A percentile compares a stretch with the other conserved stretches of the same genome.
phyloP scores from a whole-genome alignment of 805 yeast genomes.

The Schizosaccharomyces cryophilus region DNA sequence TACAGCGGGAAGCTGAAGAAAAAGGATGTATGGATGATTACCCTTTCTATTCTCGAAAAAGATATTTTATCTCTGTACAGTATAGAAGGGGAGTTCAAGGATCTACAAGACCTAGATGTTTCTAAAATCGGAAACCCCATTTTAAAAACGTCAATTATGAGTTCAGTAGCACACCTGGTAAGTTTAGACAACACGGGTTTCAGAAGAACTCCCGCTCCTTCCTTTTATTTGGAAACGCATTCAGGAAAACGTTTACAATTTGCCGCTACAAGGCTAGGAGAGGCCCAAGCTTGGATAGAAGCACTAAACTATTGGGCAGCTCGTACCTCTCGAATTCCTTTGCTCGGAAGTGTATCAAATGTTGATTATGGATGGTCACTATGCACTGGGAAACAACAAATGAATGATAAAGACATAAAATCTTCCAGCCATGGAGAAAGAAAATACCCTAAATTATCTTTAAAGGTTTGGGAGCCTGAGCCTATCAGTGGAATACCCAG shows the following conservation, averaged over 20 bases:
- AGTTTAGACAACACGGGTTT: background rate
- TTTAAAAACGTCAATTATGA: background rate
- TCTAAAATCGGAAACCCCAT: background rate
- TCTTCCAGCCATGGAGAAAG: too few species aligned
- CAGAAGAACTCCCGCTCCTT: background rate
- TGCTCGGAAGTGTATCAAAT: conserved; percentile 40
- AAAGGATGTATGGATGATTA: background rate
- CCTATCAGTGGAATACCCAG: background rate
- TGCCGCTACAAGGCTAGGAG: conserved; percentile 16
- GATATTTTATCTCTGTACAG: background rate
- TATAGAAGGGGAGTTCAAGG: background rate
- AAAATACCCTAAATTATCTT: background rate
- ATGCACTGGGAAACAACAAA: background rate
- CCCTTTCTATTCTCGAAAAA: background rate
- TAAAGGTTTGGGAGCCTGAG: background rate
- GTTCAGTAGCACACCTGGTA: background rate
- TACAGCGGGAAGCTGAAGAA: background rate
- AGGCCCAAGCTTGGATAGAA: conserved; percentile 44
- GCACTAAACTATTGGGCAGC: conserved; percentile 84
- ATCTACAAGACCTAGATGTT: background rate
- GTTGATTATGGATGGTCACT: conserved; percentile 59
- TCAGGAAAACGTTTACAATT: background rate
- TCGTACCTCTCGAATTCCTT: conserved; percentile 56
- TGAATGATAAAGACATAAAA: background rate
- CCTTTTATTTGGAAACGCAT: background rate